Evolutionary conservation across 306 rosid species (phyloP).

Genomic region (Rosa persica): DNA sequence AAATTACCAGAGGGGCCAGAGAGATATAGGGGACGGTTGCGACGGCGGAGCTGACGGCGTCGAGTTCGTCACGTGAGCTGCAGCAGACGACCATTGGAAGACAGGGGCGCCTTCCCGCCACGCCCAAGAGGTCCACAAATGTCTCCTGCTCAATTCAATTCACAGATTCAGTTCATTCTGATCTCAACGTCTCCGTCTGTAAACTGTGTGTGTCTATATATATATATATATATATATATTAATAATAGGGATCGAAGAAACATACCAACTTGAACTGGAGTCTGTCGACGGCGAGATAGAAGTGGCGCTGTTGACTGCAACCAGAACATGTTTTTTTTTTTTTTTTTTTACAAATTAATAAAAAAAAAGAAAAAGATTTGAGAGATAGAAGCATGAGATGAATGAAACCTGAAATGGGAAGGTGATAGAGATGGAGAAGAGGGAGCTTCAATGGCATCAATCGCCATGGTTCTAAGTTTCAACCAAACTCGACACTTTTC

Average conservation of each 20-base stretch:
- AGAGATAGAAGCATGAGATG: not conserved
- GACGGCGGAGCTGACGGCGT: conserved; percentile 67
- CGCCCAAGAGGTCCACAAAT: conserved; percentile 61
- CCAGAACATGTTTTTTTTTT: not conserved
- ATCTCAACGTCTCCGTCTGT: not conserved
- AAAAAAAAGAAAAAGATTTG: not conserved
- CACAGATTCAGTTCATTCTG: not conserved
- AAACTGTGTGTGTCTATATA: too few species aligned
- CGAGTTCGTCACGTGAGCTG: conserved; percentile 86
- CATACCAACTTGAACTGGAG: conserved; percentile 74
- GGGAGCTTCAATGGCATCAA: conserved; percentile 42
- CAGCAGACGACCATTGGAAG: conserved; percentile 76
- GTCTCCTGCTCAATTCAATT: conserved; percentile 52
- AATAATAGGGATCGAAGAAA: not conserved
- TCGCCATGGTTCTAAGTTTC: conserved; percentile 34
- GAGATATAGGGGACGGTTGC: conserved; percentile 61
- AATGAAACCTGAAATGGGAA: conserved; percentile 38
- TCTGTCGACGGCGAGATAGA: conserved; percentile 82
- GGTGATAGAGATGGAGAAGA: conserved; percentile 42
- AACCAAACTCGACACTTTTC: not conserved
- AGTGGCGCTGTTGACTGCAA: conserved; percentile 72
- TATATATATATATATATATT: too few species aligned
- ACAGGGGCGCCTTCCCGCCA: conserved; percentile 66
- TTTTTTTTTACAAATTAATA: not conserved
- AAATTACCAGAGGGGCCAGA: conserved; percentile 56